phyloP scores from a whole-genome alignment of 2,329 filamentous ascomycete species.

The Plectosphaerella sp. region DNA sequence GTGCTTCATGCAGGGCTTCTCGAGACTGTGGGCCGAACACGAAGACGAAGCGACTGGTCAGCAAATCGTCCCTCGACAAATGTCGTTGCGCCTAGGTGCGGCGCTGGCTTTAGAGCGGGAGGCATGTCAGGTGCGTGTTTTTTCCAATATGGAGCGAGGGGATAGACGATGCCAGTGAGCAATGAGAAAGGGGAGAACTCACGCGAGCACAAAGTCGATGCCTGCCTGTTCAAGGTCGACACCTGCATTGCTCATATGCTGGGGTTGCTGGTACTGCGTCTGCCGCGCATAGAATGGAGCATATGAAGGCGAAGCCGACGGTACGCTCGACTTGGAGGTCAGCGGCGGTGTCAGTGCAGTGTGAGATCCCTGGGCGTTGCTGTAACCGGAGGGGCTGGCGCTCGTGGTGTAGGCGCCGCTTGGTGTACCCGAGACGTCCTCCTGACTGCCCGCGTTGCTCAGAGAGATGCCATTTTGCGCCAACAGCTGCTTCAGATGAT shows the following conservation, averaged over 20 bases:
- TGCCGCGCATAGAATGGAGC: background rate
- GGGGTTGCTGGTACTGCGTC: background rate
- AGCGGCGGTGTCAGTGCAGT: slow-evolving; percentile 44
- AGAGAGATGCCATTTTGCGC: slow-evolving; percentile 46
- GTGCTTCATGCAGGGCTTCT: slow-evolving; percentile 91
- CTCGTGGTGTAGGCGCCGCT: slow-evolving; percentile 45
- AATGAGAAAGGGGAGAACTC: slow-evolving; percentile 40
- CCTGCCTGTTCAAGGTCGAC: slow-evolving; percentile 77
- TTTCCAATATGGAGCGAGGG: background rate
- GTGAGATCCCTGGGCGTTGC: slow-evolving; percentile 48
- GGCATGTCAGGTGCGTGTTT: background rate
- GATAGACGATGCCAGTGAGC: slow-evolving; percentile 2
- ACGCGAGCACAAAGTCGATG: slow-evolving; percentile 90
- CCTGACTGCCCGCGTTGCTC: slow-evolving; percentile 22
- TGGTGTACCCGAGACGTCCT: slow-evolving; percentile 41
- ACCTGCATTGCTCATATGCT: slow-evolving; percentile 20
- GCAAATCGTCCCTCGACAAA: slow-evolving; percentile 16
- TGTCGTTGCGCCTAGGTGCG: background rate
- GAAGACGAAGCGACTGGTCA: slow-evolving; percentile 29
- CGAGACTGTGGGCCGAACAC: slow-evolving; percentile 57
- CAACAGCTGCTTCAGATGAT: slow-evolving; percentile 58
- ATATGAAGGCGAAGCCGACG: slow-evolving; percentile 31
- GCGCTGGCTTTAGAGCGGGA: background rate
- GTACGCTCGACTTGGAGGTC: slow-evolving; percentile 36
- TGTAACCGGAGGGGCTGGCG: slow-evolving; percentile 55